phyloP scores from a whole-genome alignment of 306 rosid genomes.

The Prunus mira region DNA sequence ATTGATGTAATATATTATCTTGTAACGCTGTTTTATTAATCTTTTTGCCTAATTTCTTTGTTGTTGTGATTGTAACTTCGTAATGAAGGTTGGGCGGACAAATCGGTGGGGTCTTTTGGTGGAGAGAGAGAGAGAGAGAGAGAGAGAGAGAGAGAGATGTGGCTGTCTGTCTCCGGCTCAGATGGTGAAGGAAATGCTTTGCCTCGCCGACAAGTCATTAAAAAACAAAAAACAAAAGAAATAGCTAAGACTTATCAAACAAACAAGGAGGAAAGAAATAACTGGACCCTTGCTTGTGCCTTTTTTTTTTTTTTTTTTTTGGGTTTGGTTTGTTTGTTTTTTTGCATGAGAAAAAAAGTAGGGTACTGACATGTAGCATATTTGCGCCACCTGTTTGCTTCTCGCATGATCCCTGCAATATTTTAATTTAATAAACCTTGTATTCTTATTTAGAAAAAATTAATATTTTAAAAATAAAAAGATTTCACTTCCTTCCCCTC shows the following conservation, averaged over 20 bases:
- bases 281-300: not conserved
- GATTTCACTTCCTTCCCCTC: too few species aligned
- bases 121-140: not conserved
- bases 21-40: not conserved
- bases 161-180: not conserved
- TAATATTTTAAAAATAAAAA: too few species aligned
- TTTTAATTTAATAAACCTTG: too few species aligned
- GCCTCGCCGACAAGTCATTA: constrained; percentile 8
- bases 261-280: not conserved
- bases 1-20: not conserved
- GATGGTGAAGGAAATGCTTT: not conserved
- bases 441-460: too few species aligned
- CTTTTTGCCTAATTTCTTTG: not conserved
- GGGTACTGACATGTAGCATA: not conserved
- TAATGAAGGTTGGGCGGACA: constrained; percentile 12
- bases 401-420: too few species aligned
- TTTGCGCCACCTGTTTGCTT: not conserved
- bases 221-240: not conserved
- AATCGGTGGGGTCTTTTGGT: constrained; percentile 3
- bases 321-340: not conserved
- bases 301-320: not conserved
- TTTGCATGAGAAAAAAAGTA: not conserved
- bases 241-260: too few species aligned
- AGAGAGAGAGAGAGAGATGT: not conserved
- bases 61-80: too few species aligned